Conservation (phyloP, 495 filamentous ascomycete genomes). For the Penicillium cataractarum region DNA sequence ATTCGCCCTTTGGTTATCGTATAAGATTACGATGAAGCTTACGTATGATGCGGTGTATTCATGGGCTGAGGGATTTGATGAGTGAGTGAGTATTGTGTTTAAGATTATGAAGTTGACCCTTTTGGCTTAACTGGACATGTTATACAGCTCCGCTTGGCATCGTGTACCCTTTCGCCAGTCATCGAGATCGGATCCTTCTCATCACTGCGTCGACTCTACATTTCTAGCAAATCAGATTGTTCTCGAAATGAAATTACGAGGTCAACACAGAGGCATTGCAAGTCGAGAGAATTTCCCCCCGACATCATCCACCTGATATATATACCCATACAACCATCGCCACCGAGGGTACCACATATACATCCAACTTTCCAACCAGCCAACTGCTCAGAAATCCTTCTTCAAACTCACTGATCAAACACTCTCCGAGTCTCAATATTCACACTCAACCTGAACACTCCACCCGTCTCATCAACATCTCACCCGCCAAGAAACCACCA, state of each 20-base stretch:
- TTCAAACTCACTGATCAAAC: neutral
- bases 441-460: no score
- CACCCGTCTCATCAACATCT: no score
- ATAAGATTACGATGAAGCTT: conserved; percentile 24
- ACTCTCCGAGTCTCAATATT: no score
- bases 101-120: no score
- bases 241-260: neutral
- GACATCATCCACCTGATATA: neutral
- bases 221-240: neutral
- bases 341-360: no score
- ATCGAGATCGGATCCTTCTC: neutral
- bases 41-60: conserved; percentile 2
- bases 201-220: neutral
- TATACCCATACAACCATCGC: neutral
- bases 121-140: neutral
- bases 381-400: neutral
- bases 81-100: neutral
- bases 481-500: no score
- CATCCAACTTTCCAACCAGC: neutral
- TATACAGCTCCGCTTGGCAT: neutral
- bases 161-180: neutral
- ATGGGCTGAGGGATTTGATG: neutral
- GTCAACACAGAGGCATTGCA: neutral
- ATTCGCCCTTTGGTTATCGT: conserved; percentile 25
- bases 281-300: neutral